phyloP scores from a whole-genome alignment of 495 filamentous ascomycete genomes.

The Neurospora sp. region DNA sequence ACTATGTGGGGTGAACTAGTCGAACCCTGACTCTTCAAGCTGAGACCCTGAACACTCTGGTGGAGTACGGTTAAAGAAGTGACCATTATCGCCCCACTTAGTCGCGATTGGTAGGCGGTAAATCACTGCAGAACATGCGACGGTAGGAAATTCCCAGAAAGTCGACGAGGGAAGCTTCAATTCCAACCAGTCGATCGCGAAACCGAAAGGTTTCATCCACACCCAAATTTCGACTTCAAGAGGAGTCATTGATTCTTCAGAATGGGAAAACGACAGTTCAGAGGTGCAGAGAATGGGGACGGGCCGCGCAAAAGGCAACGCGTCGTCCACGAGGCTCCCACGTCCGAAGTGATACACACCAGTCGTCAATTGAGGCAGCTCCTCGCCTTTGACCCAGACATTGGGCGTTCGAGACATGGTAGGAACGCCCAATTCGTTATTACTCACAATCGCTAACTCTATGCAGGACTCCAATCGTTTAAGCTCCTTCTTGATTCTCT shows the following conservation, averaged over 20 bases:
- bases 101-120: slow-evolving; percentile 17
- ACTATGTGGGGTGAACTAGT: not conserved
- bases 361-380: slow-evolving; percentile 50
- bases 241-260: not conserved
- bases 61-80: not conserved
- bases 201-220: not conserved
- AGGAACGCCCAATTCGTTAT: slow-evolving; percentile 10
- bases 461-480: slow-evolving; percentile 60
- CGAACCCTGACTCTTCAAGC: not conserved
- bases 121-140: slow-evolving; percentile 10
- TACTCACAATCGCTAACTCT: not conserved
- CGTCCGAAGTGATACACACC: slow-evolving; percentile 46
- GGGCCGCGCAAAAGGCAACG: slow-evolving; percentile 22
- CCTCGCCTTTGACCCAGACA: slow-evolving; percentile 59
- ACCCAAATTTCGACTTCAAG: not conserved
- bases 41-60: not conserved
- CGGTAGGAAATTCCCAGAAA: slow-evolving; percentile 7
- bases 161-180: not conserved
- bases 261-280: slow-evolving; percentile 34
- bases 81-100: slow-evolving; percentile 6
- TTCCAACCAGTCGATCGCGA: not conserved
- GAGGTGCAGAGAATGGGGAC: slow-evolving; percentile 19
- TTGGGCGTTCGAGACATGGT: slow-evolving; percentile 54
- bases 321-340: slow-evolving; percentile 36
- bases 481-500: slow-evolving; percentile 65